Percentiles rank a stretch among this genome's conserved stretches.
Evolutionary conservation across 2,329 filamentous ascomycete species (phyloP).

Genomic region (Periconia macrospinosa): DNA sequence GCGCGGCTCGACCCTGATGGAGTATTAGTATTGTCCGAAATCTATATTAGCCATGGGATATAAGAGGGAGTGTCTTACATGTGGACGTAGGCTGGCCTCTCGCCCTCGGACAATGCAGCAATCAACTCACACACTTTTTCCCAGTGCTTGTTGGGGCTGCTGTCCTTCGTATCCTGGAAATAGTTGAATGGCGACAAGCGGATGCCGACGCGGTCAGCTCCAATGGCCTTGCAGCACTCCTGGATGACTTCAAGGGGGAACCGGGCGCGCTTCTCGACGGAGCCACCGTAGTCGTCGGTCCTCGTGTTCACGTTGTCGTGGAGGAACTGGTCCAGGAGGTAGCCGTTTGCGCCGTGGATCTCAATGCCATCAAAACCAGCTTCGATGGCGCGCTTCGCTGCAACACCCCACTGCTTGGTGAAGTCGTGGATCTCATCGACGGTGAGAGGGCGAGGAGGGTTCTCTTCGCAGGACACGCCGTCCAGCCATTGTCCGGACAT

Average conservation of each 20-base stretch:
- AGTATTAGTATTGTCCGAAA: too few species aligned
- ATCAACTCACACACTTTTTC: conserved; percentile 49
- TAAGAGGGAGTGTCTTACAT: conserved; percentile 25
- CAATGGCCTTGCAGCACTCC: conserved; percentile 30
- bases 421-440: conserved; percentile 24
- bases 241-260: conserved; percentile 60
- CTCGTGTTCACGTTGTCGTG: conserved; percentile 54
- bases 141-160: conserved; percentile 51
- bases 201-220: conserved; percentile 36
- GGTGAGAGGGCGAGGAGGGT: conserved; percentile 39
- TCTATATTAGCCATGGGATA: background rate
- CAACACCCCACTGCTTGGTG: conserved; percentile 43
- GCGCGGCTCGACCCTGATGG: conserved; percentile 36
- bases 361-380: conserved; percentile 46
- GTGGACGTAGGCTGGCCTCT: conserved; percentile 37
- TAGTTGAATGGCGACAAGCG: conserved; percentile 40
- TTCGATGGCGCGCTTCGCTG: conserved; percentile 41
- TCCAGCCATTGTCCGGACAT: conserved; percentile 45
- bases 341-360: conserved; percentile 46
- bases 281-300: conserved; percentile 56
- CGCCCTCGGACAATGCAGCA: conserved; percentile 28
- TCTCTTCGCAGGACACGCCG: conserved; percentile 39
- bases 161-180: conserved; percentile 47
- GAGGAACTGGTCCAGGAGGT: conserved; percentile 57
- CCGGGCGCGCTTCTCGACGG: conserved; percentile 54